Percentiles rank a stretch among this genome's conserved stretches.
Conservation (phyloP, 1,139 yeast species). For the Yamadazyma blattariae region DNA sequence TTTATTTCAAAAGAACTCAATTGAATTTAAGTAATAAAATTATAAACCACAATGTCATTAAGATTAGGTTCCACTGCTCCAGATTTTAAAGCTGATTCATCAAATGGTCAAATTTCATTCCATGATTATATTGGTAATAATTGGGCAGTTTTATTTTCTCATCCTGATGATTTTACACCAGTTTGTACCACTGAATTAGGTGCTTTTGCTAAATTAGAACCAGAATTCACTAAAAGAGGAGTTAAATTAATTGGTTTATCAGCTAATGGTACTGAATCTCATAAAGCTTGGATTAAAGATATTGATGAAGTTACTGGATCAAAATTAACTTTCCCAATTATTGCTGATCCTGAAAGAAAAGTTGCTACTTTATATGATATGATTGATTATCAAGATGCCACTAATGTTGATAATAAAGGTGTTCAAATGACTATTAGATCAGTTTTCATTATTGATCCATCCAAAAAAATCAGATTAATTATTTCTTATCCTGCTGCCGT, state of each 20-base stretch:
- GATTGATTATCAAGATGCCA: slow-evolving; percentile 71
- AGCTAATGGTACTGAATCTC: slow-evolving; percentile 68
- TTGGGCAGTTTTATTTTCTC: slow-evolving; percentile 81
- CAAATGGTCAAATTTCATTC: slow-evolving; percentile 72
- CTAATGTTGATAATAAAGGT: slow-evolving; percentile 73
- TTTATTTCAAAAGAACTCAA: not conserved
- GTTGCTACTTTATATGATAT: slow-evolving; percentile 71
- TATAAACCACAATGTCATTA: slow-evolving; percentile 12
- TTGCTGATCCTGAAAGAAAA: slow-evolving; percentile 73
- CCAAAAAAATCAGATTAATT: slow-evolving; percentile 68
- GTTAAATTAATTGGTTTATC: slow-evolving; percentile 79
- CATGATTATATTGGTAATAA: slow-evolving; percentile 71
- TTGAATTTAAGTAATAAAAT: not conserved
- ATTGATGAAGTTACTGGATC: slow-evolving; percentile 75
- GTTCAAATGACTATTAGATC: slow-evolving; percentile 77
- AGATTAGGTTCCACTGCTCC: slow-evolving; percentile 75
- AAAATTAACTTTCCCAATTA: slow-evolving; percentile 68
- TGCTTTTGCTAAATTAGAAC: slow-evolving; percentile 80
- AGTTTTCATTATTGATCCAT: slow-evolving; percentile 80
- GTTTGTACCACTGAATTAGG: slow-evolving; percentile 90
- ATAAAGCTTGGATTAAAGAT: slow-evolving; percentile 79
- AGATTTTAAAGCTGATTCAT: slow-evolving; percentile 70
- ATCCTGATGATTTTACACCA: slow-evolving; percentile 88
- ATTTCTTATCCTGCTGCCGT: slow-evolving; percentile 82
- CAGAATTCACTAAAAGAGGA: slow-evolving; percentile 73